phyloP scores from a whole-genome alignment of 805 yeast genomes.

The Wickerhamomyces sydowiorum region DNA sequence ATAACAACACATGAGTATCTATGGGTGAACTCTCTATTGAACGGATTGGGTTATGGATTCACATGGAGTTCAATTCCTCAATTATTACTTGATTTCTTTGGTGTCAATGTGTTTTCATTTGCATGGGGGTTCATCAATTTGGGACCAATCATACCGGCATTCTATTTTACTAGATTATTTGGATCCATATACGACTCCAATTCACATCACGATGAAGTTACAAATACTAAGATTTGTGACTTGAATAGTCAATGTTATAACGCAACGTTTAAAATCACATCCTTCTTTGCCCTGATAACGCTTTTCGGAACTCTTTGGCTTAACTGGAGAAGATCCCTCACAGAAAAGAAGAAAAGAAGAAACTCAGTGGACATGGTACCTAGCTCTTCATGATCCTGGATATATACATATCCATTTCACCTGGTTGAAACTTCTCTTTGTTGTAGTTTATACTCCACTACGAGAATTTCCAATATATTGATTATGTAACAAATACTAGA shows the following conservation, averaged over 20 bases:
- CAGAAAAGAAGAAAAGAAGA: not conserved
- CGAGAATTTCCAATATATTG: not conserved
- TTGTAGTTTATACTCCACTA: no score
- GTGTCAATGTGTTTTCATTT: slow-evolving; percentile 58
- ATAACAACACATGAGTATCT: slow-evolving; percentile 31
- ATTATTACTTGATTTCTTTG: slow-evolving; percentile 70
- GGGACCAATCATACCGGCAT: slow-evolving; percentile 60
- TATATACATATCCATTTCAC: not conserved
- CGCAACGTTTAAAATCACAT: slow-evolving; percentile 34
- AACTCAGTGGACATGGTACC: not conserved
- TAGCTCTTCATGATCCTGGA: not conserved
- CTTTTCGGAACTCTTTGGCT: slow-evolving; percentile 10
- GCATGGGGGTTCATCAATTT: slow-evolving; percentile 71
- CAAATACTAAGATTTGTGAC: slow-evolving; percentile 16
- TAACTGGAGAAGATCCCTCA: slow-evolving; percentile 1
- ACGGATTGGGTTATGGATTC: slow-evolving; percentile 71
- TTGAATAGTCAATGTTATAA: slow-evolving; percentile 28
- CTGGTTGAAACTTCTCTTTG: no score
- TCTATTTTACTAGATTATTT: slow-evolving; percentile 53
- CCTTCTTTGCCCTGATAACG: slow-evolving; percentile 21
- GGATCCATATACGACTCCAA: slow-evolving; percentile 59
- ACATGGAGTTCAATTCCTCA: slow-evolving; percentile 70
- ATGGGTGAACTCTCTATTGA: slow-evolving; percentile 46
- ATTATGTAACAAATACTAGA: no score
- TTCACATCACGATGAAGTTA: slow-evolving; percentile 8